phyloP scores from a whole-genome alignment of 495 filamentous ascomycete species.

The Melanomma pulvis-pyrius region DNA sequence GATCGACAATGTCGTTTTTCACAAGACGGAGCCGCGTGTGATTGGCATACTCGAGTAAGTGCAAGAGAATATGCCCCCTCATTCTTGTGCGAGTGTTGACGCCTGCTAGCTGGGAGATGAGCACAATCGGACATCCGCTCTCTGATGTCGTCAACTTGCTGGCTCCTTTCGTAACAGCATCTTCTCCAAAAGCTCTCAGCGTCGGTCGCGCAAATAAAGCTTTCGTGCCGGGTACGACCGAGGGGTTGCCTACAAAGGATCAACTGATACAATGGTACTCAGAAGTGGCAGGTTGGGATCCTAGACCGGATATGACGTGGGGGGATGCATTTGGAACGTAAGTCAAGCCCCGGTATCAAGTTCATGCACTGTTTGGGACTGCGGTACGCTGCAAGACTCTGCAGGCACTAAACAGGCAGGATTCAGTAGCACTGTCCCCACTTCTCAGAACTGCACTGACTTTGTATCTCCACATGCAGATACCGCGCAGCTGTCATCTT shows the following conservation, averaged over 20 bases:
- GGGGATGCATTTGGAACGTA: constrained; percentile 54
- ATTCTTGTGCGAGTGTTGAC: background rate
- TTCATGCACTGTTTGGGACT: background rate
- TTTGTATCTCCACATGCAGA: background rate
- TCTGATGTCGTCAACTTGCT: constrained; percentile 82
- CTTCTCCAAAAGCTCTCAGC: constrained; percentile 31
- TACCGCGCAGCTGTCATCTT: constrained; percentile 71
- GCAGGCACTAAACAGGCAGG: background rate
- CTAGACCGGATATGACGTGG: constrained; percentile 57
- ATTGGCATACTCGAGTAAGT: constrained; percentile 88
- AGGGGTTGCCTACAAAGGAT: constrained; percentile 73
- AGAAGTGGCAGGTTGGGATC: constrained; percentile 70
- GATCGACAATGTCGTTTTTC: constrained; percentile 95
- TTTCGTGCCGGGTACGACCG: constrained; percentile 63
- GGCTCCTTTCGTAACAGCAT: constrained; percentile 60
- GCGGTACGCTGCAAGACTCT: background rate
- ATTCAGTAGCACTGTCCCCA: background rate
- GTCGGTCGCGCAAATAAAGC: constrained; percentile 42
- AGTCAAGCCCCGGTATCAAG: background rate
- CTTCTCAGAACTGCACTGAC: background rate
- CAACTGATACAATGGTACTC: constrained; percentile 78
- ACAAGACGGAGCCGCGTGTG: constrained; percentile 81
- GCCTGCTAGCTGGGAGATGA: constrained; percentile 80
- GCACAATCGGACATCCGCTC: constrained; percentile 90
- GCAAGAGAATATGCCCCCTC: constrained; percentile 3